Percentiles rank a stretch among this genome's conserved stretches.
Conservation (phyloP, 192 early-diverging fungal genomes). For the Phlyctochytrium planicorne region DNA sequence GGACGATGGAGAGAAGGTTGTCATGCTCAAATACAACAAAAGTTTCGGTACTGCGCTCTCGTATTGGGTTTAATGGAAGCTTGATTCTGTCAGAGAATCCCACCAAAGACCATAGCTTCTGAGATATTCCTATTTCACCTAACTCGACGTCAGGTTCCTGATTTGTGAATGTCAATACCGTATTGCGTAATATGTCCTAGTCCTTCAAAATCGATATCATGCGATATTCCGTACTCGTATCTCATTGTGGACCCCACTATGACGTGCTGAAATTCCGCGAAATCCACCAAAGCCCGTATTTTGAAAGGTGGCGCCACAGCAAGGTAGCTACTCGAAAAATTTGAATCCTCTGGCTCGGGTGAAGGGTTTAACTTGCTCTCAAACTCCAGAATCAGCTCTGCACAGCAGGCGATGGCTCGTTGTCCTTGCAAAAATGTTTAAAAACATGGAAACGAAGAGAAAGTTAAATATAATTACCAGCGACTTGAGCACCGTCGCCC, state of each 20-base stretch:
- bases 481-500: too few relatives aligned
- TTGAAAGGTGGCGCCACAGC: not conserved
- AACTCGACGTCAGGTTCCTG: too few relatives aligned
- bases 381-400: too few relatives aligned
- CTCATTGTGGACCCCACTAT: not conserved
- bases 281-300: not conserved
- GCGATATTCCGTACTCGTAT: not conserved
- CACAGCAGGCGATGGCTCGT: too few relatives aligned
- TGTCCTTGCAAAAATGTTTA: too few relatives aligned
- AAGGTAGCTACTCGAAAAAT: too few relatives aligned
- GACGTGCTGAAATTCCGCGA: not conserved
- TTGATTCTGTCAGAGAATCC: not conserved
- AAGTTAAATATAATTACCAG: too few relatives aligned
- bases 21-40: not conserved
- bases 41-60: not conserved
- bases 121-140: not conserved
- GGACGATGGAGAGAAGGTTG: not conserved
- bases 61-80: not conserved
- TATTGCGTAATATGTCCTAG: not conserved
- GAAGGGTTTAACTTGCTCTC: too few relatives aligned
- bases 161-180: too few relatives aligned
- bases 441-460: too few relatives aligned
- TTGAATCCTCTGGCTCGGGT: too few relatives aligned
- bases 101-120: not conserved
- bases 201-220: not conserved